phyloP scores from a whole-genome alignment of 1,139 yeast species.

The Candida sp. region DNA sequence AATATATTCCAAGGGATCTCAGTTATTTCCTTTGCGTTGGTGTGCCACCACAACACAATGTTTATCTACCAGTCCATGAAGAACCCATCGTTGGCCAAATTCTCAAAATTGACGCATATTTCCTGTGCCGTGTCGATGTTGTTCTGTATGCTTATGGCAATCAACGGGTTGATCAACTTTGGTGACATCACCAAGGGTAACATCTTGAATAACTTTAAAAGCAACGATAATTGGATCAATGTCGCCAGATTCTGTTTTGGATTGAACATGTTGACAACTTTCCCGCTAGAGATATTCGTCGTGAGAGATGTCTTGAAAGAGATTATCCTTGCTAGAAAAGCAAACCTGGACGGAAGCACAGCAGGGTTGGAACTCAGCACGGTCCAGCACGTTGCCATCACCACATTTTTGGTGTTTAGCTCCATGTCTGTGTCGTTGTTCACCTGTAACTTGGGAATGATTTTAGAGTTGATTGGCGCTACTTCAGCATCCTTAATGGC shows the following conservation, averaged over 20 bases:
- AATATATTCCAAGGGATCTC: conserved; percentile 88
- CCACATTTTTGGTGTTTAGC: conserved; percentile 65
- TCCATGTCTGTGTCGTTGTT: conserved; percentile 80
- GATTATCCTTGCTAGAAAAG: conserved; percentile 40
- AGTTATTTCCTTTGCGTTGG: conserved; percentile 91
- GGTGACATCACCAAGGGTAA: conserved; percentile 86
- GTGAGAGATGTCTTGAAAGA: conserved; percentile 85
- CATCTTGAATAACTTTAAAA: conserved; percentile 82
- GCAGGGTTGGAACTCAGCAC: conserved; percentile 46
- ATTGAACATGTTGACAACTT: conserved; percentile 91
- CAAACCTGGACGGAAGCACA: conserved; percentile 27
- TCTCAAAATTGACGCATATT: conserved; percentile 78
- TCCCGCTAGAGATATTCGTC: conserved; percentile 90
- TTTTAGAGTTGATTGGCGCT: conserved; percentile 89
- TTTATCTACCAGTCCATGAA: conserved; percentile 85
- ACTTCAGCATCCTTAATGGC: conserved; percentile 95
- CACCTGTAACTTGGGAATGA: conserved; percentile 90
- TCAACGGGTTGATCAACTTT: conserved; percentile 78
- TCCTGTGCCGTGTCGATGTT: conserved; percentile 83
- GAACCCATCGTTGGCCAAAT: conserved; percentile 76
- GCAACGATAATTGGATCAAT: conserved; percentile 73
- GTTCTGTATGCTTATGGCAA: conserved; percentile 80
- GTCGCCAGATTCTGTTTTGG: conserved; percentile 94
- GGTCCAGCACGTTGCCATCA: conserved; percentile 64
- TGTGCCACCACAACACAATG: conserved; percentile 93